Evolutionary conservation across 352 stramenopile species (phyloP), one percentile per base, ranked within the genome.

Genomic region (Pythium myriotylum): DNA sequence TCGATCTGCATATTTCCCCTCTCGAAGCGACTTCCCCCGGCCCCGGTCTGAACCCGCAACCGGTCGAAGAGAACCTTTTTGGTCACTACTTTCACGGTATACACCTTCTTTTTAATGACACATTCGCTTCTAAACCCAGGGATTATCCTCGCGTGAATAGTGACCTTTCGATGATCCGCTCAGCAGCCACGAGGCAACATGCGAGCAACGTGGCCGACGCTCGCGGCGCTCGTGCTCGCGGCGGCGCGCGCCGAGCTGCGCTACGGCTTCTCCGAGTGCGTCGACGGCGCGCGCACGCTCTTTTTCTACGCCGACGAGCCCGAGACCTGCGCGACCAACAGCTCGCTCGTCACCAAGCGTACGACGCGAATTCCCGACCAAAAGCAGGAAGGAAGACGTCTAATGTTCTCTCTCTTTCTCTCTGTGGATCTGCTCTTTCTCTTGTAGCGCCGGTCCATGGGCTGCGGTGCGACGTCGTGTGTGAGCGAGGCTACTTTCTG

Each of bases 261-360:
- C 42, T 94, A 92, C 50, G 85, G 83, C 64, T 94, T 91, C 52
- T 83, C 81, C 60, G 83, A 92, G 65, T 94, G 83, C 62, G 77
- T 91, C n/a, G 74, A 91, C 55, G 79, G 90, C 60, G 57, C 77
- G 67, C 85, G 81, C 42, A 76, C 82, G 60, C 74, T 94, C 35
- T 94, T 73, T 56, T 94, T 84, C 73, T 92, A 84, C 69, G 72
- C 81, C 10, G 73, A 89, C 29, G 65, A 68, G 20, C 59, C 65
- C 22, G 67, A 56, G 20, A 91, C 74, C 39, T 94, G 85, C 45
- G 41, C 37, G n/a, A 62, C 51, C 9, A 76, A 79, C 56, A 42
- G 49, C 12, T 65, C 55, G 22, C 9, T 62, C n/a, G 47, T 86
- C 63, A 65, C 73, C 27, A 84, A 85, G 59, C 77, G 77, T 89